Evolutionary conservation across 2,329 filamentous ascomycete species (phyloP).

Genomic region (Herpotrichia juniperi): DNA sequence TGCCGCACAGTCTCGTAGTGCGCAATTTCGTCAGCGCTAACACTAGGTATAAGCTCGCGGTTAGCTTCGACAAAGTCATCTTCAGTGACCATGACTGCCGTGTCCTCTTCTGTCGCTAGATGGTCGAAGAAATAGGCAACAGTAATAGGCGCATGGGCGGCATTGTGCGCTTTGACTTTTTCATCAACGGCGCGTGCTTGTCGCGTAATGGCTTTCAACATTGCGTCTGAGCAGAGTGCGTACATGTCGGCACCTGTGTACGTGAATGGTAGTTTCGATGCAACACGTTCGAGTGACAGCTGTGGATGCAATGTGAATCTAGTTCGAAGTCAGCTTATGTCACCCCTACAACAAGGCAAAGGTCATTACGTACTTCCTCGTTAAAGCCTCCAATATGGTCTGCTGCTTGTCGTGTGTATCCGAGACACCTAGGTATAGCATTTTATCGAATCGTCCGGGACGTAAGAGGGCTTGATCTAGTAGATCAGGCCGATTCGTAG

Average conservation of each 20-base stretch:
- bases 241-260: conserved; percentile 98
- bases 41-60: conserved; percentile 86
- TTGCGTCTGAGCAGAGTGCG: conserved; percentile 94
- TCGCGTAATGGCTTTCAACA: conserved; percentile 97
- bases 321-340: conserved; percentile 6
- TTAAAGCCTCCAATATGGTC: conserved; percentile 91
- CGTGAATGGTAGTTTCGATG: conserved; percentile 83
- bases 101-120: conserved; percentile 79
- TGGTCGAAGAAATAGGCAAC: conserved; percentile 98
- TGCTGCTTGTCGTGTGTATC: conserved; percentile 97
- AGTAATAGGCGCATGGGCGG: conserved; percentile 62
- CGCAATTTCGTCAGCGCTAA: conserved; percentile 87
- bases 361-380: conserved; percentile 89
- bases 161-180: conserved; percentile 76
- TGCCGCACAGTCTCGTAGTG: conserved; percentile 88
- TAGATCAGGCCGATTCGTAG: conserved; percentile 92
- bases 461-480: conserved; percentile 88
- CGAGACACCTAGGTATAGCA: conserved; percentile 95
- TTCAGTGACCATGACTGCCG: conserved; percentile 86
- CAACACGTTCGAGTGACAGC: conserved; percentile 76
- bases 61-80: conserved; percentile 85
- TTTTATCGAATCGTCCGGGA: conserved; percentile 95
- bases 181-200: conserved; percentile 83
- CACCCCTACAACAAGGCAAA: not conserved
- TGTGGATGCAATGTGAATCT: conserved; percentile 85